A percentile compares a stretch with the other conserved stretches of the same genome.
These are phyloP conservation scores for Leccinum aurantiacum DNA, from an alignment of 768 basidiomycete genomes.

Conservation along the genomic window DNA sequence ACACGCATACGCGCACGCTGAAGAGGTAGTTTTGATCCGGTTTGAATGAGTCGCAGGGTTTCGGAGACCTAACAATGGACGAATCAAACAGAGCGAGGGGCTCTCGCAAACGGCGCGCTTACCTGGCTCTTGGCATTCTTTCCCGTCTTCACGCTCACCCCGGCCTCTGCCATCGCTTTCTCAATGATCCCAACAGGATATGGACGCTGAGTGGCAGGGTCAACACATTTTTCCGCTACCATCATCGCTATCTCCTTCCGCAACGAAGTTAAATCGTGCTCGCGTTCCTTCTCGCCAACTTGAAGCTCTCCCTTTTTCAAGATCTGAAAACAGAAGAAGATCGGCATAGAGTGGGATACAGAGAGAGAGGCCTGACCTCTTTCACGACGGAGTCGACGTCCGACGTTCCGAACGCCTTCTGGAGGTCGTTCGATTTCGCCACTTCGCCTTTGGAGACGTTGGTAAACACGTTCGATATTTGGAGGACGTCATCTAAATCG, in stretches of 20 bases:
- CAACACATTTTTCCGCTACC: constrained; percentile 94
- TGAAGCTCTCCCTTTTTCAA: constrained; percentile 95
- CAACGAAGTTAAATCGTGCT: constrained; percentile 81
- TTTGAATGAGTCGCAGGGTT: constrained; percentile 80
- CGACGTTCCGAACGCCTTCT: constrained; percentile 86
- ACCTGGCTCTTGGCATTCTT: constrained; percentile 97
- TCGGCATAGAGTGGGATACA: neutral
- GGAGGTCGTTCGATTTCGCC: constrained; percentile 84
- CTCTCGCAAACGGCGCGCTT: constrained; percentile 9
- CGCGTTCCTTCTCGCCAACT: constrained; percentile 94
- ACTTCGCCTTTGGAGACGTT: constrained; percentile 97
- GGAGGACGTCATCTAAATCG: constrained; percentile 91
- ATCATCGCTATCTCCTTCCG: constrained; percentile 90
- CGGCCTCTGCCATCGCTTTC: constrained; percentile 95
- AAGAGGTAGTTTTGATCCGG: constrained; percentile 84
- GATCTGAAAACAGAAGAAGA: constrained; percentile 52
- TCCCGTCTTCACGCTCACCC: constrained; percentile 83
- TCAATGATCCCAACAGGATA: constrained; percentile 96
- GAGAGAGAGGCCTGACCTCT: constrained; percentile 53
- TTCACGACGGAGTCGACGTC: constrained; percentile 72
- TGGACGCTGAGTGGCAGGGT: constrained; percentile 84
- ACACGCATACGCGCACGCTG: constrained; percentile 93
- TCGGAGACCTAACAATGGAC: constrained; percentile 68
- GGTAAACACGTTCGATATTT: constrained; percentile 92
- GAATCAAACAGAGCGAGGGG: neutral